Percentiles rank a stretch among this genome's conserved stretches.
Conservation (phyloP, 192 early-diverging fungal genomes). For the Rhizoclosmatium globosum region DNA sequence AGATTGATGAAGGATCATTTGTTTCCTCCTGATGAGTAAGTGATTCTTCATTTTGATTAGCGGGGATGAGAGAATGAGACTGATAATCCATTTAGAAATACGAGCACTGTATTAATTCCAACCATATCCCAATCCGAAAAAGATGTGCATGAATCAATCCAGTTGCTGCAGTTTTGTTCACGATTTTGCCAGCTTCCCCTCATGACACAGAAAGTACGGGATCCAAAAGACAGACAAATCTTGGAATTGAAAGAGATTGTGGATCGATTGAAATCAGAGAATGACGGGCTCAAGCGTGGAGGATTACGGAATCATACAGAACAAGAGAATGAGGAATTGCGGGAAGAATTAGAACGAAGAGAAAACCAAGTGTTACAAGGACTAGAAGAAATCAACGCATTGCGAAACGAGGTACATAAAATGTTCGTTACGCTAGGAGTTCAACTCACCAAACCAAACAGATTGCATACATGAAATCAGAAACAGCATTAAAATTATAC, state of each 20-base stretch:
- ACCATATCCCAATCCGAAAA: constrained; percentile 16
- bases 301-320: not conserved
- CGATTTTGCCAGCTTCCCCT: too few relatives aligned
- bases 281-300: constrained; percentile 11
- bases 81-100: constrained; percentile 5
- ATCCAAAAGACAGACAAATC: too few relatives aligned
- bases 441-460: too few relatives aligned
- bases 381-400: too few relatives aligned
- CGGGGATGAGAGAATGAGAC: not conserved
- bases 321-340: too few relatives aligned
- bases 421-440: too few relatives aligned
- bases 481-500: too few relatives aligned
- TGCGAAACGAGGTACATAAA: too few relatives aligned
- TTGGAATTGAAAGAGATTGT: constrained; percentile 10
- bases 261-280: constrained; percentile 16
- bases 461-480: too few relatives aligned
- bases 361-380: too few relatives aligned
- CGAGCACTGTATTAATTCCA: not conserved
- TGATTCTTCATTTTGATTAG: not conserved
- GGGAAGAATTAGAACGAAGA: too few relatives aligned
- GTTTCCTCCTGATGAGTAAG: not conserved
- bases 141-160: not conserved
- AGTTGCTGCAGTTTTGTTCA: constrained; percentile 6
- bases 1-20: constrained; percentile 15
- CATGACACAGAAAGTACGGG: too few relatives aligned